Evolutionary conservation across 345 rosid genomes (phyloP).

Genomic region (Cardamine resedifolia): DNA sequence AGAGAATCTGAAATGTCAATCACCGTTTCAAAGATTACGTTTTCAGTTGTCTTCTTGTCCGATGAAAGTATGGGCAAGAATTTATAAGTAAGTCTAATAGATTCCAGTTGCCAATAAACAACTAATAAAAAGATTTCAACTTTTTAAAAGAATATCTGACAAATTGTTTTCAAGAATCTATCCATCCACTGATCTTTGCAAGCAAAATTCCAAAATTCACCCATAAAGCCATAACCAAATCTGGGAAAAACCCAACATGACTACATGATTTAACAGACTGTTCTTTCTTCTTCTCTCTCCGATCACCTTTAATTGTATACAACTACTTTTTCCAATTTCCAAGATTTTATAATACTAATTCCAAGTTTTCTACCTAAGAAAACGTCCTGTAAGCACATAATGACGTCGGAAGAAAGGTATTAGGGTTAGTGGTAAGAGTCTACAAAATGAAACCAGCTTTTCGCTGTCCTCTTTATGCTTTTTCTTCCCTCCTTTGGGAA

Average conservation of each 20-base stretch:
- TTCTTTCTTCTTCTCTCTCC: neutral
- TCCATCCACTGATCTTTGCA: neutral
- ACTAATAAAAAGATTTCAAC: neutral
- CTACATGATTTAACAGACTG: conserved; percentile 6
- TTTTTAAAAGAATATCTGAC: conserved; percentile 14
- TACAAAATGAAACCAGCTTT: neutral
- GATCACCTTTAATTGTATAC: neutral
- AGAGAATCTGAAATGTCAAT: neutral
- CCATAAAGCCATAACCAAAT: conserved; percentile 26
- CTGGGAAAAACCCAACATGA: conserved; percentile 18
- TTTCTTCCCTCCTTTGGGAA: neutral
- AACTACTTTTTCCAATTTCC: neutral
- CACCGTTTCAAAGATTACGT: neutral
- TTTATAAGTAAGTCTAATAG: neutral
- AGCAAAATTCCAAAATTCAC: conserved; percentile 4
- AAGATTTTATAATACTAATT: neutral
- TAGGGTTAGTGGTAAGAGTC: conserved; percentile 8
- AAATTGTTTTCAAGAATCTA: conserved; percentile 14
- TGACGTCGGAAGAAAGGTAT: conserved; percentile 21
- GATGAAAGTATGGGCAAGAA: neutral
- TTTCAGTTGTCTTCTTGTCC: conserved; percentile 7
- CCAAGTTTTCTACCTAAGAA: conserved; percentile 9
- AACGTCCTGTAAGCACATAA: neutral
- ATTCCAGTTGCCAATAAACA: conserved; percentile 17
- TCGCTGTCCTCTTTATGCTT: neutral